Evolutionary conservation across 192 early-diverging fungal species (phyloP).

Genomic region (Entomortierella beljakovae): DNA sequence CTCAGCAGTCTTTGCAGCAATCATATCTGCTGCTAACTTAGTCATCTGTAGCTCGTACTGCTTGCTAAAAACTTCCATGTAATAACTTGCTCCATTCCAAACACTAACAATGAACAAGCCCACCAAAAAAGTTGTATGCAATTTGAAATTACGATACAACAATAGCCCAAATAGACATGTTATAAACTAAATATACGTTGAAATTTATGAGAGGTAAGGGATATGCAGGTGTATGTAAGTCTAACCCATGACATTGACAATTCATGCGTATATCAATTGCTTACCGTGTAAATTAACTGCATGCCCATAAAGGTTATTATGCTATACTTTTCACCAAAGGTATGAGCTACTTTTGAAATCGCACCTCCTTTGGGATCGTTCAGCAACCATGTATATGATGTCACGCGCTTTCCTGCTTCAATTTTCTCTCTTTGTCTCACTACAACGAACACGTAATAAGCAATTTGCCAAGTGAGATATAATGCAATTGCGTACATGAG

Average conservation of each 20-base stretch:
- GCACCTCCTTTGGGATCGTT: slow-evolving; percentile 55
- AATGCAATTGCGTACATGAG: slow-evolving; percentile 28
- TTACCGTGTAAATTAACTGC: slow-evolving; percentile 64
- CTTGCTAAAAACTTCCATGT: slow-evolving; percentile 76
- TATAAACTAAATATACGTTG: slow-evolving; percentile 22
- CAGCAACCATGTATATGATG: slow-evolving; percentile 73
- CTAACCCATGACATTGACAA: background rate
- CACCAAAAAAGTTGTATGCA: slow-evolving; percentile 67
- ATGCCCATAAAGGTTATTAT: slow-evolving; percentile 70
- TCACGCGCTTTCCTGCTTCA: slow-evolving; percentile 57
- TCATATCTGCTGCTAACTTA: slow-evolving; percentile 36
- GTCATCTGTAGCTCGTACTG: slow-evolving; percentile 58
- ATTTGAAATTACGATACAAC: slow-evolving; percentile 63
- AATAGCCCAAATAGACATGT: slow-evolving; percentile 60
- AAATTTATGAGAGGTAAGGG: background rate
- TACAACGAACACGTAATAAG: slow-evolving; percentile 45
- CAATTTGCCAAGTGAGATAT: slow-evolving; percentile 47
- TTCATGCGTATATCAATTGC: slow-evolving; percentile 2
- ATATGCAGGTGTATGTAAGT: background rate
- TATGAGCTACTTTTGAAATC: slow-evolving; percentile 57
- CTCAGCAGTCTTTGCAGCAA: slow-evolving; percentile 35
- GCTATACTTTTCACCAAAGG: slow-evolving; percentile 64
- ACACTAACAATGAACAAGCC: slow-evolving; percentile 65
- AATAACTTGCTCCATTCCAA: slow-evolving; percentile 76
- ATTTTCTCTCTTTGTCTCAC: slow-evolving; percentile 41